These are phyloP conservation scores for Phyllosticta paracitricarpa DNA, from an alignment of 2,329 filamentous ascomycete genomes.

Conservation along the genomic window DNA sequence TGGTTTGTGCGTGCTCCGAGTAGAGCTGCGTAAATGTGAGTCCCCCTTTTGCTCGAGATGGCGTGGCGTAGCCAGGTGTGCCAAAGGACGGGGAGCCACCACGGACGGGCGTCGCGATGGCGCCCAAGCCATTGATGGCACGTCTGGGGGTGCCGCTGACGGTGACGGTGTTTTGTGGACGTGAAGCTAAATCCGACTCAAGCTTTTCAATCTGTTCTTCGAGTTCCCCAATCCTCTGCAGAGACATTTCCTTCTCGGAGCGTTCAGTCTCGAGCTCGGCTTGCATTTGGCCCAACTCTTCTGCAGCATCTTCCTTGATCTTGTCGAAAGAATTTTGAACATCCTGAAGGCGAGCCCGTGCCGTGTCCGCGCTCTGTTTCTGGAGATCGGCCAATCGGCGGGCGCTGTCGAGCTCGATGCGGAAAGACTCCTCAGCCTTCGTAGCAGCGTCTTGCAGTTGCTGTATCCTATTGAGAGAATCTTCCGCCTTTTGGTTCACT, in stretches of 20 bases:
- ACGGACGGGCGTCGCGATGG: conserved; percentile 40
- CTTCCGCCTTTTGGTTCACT: conserved; percentile 76
- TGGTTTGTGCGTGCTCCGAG: conserved; percentile 51
- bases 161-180: conserved; percentile 26
- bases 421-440: conserved; percentile 75
- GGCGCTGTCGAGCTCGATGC: conserved; percentile 73
- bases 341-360: conserved; percentile 60
- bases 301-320: conserved; percentile 56
- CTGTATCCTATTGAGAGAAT: conserved; percentile 71
- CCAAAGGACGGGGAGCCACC: conserved; percentile 41
- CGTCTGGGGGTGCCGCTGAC: conserved; percentile 45
- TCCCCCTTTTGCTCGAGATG: conserved; percentile 43
- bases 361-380: conserved; percentile 63
- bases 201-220: conserved; percentile 53
- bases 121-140: conserved; percentile 36
- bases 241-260: conserved; percentile 50
- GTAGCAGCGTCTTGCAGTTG: conserved; percentile 76
- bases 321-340: conserved; percentile 55
- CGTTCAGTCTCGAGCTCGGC: conserved; percentile 43
- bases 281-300: conserved; percentile 41
- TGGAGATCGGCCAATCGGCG: conserved; percentile 75
- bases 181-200: conserved; percentile 41
- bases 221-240: conserved; percentile 53
- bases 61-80: conserved; percentile 36
- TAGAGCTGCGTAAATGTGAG: conserved; percentile 55